phyloP scores from a whole-genome alignment of 148 eudicot genomes.

The Diospyros kaki region DNA sequence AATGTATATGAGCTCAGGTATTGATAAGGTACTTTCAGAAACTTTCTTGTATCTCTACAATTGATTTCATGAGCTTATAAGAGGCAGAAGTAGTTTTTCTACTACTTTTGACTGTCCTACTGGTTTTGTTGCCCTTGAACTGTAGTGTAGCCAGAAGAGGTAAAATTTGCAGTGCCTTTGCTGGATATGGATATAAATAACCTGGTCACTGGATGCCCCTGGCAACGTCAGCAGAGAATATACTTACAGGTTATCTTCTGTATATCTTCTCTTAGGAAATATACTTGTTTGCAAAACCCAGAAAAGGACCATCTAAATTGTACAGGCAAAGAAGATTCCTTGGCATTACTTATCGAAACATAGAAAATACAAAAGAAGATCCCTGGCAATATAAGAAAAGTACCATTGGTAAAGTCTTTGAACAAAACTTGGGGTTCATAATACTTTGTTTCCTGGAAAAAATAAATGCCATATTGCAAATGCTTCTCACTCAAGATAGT shows the following conservation, averaged over 20 bases:
- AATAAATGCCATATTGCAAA: too few species aligned
- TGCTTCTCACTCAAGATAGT: too few species aligned
- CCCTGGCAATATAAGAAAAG: too few species aligned
- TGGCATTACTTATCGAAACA: too few species aligned
- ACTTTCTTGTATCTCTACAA: constrained; percentile 7
- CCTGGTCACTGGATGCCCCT: constrained; percentile 61
- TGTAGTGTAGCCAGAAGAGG: constrained; percentile 90
- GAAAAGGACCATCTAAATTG: too few species aligned
- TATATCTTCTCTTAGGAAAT: neutral
- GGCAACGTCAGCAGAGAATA: constrained; percentile 83
- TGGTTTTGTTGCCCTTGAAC: constrained; percentile 28
- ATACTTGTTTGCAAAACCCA: neutral
- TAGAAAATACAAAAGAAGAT: neutral
- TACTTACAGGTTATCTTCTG: constrained; percentile 59
- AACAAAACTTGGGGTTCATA: too few species aligned
- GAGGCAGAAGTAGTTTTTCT: neutral
- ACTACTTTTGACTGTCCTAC: constrained; percentile 12
- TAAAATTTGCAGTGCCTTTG: constrained; percentile 83
- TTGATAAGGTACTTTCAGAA: constrained; percentile 66
- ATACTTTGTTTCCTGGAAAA: too few species aligned
- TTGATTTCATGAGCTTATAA: neutral
- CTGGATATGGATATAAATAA: constrained; percentile 71
- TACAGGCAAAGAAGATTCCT: neutral
- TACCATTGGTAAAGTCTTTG: too few species aligned
- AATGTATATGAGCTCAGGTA: constrained; percentile 63